Evolutionary conservation across 192 early-diverging fungal species (phyloP), one percentile per base, ranked within the genome.

Genomic region (Geranomyces variabilis): DNA sequence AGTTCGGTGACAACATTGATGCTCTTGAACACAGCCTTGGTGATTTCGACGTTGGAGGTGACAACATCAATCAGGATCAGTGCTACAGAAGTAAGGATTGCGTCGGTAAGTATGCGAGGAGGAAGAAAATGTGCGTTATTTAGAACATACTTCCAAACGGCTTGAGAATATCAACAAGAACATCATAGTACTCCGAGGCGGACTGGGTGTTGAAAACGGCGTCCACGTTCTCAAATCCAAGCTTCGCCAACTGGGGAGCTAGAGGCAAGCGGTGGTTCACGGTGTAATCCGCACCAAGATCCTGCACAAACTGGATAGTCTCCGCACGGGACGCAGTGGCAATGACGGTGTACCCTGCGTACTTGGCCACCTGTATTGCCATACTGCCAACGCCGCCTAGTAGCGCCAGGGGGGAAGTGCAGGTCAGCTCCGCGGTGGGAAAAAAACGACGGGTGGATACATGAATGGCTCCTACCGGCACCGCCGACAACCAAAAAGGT

Each of bases 361-460:
- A 13, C 46, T 47, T 47, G 46, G 46, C 46, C 10, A 47, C 46
- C 19, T 47, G 46, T 13, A 47, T 47, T 13, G 19, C 46, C 46
- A 47, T 47, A 47, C 46, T 47, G 46, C 46, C 46, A 47, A 47
- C 46, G 46, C 46, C 46, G n/a, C n/a, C n/a, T n/a, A n/a, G n/a
- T n/a, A n/a, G n/a, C n/a, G n/a, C n/a, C n/a, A n/a, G n/a, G n/a
- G n/a, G n/a, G n/a, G n/a, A n/a, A n/a, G n/a, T n/a, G n/a, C n/a
- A n/a, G n/a, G n/a, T n/a, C n/a, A n/a, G n/a, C n/a, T n/a, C n/a
- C n/a, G n/a, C n/a, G n/a, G n/a, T n/a, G n/a, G n/a, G n/a, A n/a
- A n/a, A n/a, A n/a, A n/a, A n/a, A n/a, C n/a, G n/a, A n/a, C n/a
- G n/a, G n/a, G n/a, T n/a, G n/a, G n/a, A n/a, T n/a, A n/a, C n/a